A percentile compares a stretch with the other conserved stretches of the same genome.
phyloP scores from a whole-genome alignment of 2,329 filamentous ascomycete genomes.

The Cytospora chrysosperma region DNA sequence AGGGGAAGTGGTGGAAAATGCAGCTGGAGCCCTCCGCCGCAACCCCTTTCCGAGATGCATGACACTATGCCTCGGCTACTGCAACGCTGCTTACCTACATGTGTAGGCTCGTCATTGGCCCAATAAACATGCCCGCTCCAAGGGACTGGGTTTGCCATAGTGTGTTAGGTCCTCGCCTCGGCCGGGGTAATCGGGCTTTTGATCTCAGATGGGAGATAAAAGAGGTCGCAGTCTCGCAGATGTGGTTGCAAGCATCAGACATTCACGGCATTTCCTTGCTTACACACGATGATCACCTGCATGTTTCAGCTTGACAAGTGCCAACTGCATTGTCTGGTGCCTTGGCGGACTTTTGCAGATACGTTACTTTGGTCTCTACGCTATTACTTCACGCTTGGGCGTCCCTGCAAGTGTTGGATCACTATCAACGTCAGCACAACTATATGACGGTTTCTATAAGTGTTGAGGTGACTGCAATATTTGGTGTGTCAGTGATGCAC shows the following conservation, averaged over 20 bases:
- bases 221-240: background rate
- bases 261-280: background rate
- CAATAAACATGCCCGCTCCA: constrained; percentile 1
- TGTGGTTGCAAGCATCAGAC: background rate
- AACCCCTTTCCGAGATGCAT: constrained; percentile 1
- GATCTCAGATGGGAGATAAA: background rate
- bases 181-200: background rate
- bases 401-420: background rate
- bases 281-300: background rate
- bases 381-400: background rate
- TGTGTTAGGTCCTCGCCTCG: background rate
- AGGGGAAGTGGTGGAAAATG: constrained; percentile 4
- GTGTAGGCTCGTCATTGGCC: background rate
- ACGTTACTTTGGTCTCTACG: background rate
- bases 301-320: background rate
- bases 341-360: background rate
- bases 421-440: background rate
- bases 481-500: background rate
- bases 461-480: background rate
- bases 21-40: constrained; percentile 6
- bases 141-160: constrained; percentile 7
- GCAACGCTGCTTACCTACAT: constrained; percentile 5
- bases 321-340: background rate
- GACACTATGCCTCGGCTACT: constrained; percentile 1
- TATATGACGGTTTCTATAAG: background rate